phyloP scores from a whole-genome alignment of 768 basidiomycete genomes.

The Lentinula edodes region DNA sequence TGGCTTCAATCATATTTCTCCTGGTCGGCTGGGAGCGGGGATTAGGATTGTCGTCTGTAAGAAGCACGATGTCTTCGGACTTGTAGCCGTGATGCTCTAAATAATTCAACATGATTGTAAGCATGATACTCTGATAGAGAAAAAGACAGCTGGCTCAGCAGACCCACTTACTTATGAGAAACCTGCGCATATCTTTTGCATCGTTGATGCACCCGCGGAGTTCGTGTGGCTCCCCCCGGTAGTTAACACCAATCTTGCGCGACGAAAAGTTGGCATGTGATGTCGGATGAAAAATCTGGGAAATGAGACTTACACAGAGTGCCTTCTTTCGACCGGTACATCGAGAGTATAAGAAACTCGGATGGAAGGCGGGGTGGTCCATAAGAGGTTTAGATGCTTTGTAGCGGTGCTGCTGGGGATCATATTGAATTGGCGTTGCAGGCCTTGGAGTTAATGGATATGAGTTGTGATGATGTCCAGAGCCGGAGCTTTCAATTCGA shows the following conservation, averaged over 20 bases:
- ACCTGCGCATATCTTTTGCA: constrained; percentile 60
- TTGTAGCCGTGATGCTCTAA: constrained; percentile 45
- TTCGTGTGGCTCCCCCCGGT: constrained; percentile 55
- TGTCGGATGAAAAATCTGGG: background rate
- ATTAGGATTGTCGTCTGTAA: constrained; percentile 56
- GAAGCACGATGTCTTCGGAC: constrained; percentile 57
- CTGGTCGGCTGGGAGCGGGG: constrained; percentile 38
- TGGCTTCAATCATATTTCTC: constrained; percentile 41
- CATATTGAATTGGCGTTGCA: background rate
- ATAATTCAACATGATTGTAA: constrained; percentile 12
- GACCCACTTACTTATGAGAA: constrained; percentile 57
- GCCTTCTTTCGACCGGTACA: constrained; percentile 19
- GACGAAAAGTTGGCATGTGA: background rate
- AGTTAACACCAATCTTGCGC: constrained; percentile 73
- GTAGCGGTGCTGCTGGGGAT: background rate
- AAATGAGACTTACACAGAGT: constrained; percentile 9
- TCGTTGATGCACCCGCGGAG: constrained; percentile 82
- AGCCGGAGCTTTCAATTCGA: background rate
- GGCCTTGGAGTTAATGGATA: background rate
- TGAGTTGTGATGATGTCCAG: background rate
- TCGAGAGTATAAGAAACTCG: constrained; percentile 15
- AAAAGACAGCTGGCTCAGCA: background rate
- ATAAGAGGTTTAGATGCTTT: background rate
- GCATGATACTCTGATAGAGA: background rate
- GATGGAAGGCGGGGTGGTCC: background rate